These are phyloP conservation scores for Scleroderma citrinum DNA, from an alignment of 768 basidiomycete genomes.

Conservation along the genomic window DNA sequence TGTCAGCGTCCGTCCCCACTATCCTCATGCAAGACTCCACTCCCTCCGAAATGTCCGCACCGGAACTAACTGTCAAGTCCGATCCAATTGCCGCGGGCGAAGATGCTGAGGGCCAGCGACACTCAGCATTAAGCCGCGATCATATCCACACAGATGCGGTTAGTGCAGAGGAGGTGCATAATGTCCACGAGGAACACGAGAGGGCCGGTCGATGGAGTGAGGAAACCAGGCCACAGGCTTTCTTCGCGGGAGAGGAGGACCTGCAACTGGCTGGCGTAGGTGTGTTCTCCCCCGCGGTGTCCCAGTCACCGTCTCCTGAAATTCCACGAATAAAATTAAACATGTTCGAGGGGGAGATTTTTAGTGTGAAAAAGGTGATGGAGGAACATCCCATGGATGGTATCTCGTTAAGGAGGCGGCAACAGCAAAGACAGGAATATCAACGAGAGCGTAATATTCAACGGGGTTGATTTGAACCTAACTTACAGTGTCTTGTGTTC, in stretches of 20 bases:
- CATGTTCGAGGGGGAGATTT: slow-evolving; percentile 11
- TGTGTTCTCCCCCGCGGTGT: slow-evolving; percentile 66
- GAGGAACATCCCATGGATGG: slow-evolving; percentile 8
- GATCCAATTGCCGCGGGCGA: slow-evolving; percentile 1
- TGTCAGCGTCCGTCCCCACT: slow-evolving; percentile 1
- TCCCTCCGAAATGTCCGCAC: not conserved
- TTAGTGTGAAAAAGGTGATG: slow-evolving; percentile 6
- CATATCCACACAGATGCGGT: not conserved
- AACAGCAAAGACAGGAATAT: slow-evolving; percentile 3
- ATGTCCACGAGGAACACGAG: not conserved
- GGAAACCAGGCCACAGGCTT: slow-evolving; percentile 32
- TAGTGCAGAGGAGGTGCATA: no score
- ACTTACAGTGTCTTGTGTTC: not conserved
- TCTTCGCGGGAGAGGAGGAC: slow-evolving; percentile 46
- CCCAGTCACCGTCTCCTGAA: slow-evolving; percentile 60
- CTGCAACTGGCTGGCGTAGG: slow-evolving; percentile 63
- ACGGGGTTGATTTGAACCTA: not conserved
- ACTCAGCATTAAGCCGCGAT: not conserved
- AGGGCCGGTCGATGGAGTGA: not conserved
- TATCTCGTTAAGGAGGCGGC: slow-evolving; percentile 17
- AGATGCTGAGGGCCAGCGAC: not conserved
- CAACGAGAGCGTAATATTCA: not conserved
- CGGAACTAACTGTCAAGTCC: slow-evolving; percentile 10
- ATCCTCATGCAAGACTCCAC: slow-evolving; percentile 6
- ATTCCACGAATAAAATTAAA: slow-evolving; percentile 33